Evolutionary conservation across 768 basidiomycete species (phyloP).

Genomic region (Mycena albidolilacea): DNA sequence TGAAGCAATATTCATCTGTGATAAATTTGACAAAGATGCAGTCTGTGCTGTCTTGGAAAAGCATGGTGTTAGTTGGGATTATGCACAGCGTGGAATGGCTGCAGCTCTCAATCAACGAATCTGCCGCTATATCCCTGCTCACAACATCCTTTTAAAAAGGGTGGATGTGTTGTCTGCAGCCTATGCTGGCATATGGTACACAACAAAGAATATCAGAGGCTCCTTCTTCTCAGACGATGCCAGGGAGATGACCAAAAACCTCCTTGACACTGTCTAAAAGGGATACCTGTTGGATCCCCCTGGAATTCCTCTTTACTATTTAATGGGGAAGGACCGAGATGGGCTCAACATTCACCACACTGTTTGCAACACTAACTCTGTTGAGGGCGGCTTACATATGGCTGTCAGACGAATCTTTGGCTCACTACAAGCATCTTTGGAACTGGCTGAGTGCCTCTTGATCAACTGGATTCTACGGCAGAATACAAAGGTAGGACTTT

Average conservation of each 20-base stretch:
- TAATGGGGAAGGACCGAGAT: background rate
- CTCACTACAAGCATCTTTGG: too few relatives aligned
- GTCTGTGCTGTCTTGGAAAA: background rate
- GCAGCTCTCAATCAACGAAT: background rate
- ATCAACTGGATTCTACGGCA: background rate
- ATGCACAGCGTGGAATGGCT: background rate
- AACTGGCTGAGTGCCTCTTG: too few relatives aligned
- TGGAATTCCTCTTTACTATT: background rate
- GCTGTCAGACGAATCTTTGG: background rate
- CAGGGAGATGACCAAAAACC: background rate
- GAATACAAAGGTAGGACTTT: background rate
- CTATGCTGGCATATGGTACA: background rate
- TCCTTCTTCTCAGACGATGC: background rate
- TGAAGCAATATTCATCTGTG: too few relatives aligned
- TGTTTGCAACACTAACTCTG: background rate
- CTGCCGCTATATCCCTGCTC: background rate
- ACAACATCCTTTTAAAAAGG: background rate
- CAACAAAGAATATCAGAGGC: background rate
- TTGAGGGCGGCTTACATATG: constrained; percentile 16
- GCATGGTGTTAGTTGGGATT: too few relatives aligned
- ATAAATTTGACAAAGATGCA: background rate
- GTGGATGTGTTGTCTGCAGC: background rate
- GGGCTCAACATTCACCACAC: constrained; percentile 1
- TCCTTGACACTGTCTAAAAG: background rate
- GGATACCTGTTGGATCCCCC: background rate